Percentiles rank a stretch among this genome's conserved stretches.
Evolutionary conservation across 441 rosid genomes (phyloP).

Genomic region (Biscutella auriculata): DNA sequence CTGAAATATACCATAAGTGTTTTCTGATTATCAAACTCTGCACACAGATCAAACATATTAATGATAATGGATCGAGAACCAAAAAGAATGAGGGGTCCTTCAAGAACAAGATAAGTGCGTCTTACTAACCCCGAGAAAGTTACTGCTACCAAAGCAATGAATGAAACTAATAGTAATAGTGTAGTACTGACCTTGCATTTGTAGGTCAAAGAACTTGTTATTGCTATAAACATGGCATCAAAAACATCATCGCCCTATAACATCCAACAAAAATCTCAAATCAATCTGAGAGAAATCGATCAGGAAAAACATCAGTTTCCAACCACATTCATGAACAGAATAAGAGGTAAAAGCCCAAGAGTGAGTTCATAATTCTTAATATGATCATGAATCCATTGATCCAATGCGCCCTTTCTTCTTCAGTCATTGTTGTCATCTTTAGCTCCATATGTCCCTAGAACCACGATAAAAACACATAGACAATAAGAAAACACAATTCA

Average conservation of each 20-base stretch:
- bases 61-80: neutral
- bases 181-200: constrained; percentile 47
- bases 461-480: neutral
- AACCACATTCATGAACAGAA: neutral
- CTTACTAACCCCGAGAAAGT: neutral
- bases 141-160: neutral
- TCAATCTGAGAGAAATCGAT: neutral
- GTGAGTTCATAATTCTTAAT: constrained; percentile 25
- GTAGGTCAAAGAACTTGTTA: constrained; percentile 64
- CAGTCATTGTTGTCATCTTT: constrained; percentile 23
- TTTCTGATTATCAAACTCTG: constrained; percentile 57
- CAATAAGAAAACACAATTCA: neutral
- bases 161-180: neutral
- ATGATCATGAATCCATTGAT: constrained; percentile 59
- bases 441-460: constrained; percentile 11
- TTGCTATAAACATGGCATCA: constrained; percentile 65
- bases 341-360: neutral
- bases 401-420: constrained; percentile 57
- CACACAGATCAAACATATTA: neutral
- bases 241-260: constrained; percentile 58
- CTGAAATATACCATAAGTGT: constrained; percentile 45
- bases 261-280: neutral
- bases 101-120: neutral
- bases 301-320: too few species aligned
- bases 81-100: too few species aligned